These are phyloP conservation scores for Monilinia fructicola DNA, from an alignment of 2,329 filamentous ascomycete genomes.

Conservation along the genomic window DNA sequence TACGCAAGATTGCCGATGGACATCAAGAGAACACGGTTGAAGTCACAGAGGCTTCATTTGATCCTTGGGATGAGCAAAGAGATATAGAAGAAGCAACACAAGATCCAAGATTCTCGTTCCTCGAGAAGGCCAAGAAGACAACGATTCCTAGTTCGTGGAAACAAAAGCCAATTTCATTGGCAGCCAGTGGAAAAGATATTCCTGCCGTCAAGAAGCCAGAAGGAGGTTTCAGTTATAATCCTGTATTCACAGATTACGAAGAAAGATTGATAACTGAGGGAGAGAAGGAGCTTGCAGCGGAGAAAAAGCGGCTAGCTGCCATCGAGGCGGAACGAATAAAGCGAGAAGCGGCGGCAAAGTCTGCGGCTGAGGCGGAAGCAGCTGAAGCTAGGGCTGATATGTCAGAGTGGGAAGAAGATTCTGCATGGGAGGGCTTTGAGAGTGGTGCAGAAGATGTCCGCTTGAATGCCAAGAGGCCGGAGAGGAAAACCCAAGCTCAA, in stretches of 20 bases:
- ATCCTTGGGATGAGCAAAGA: conserved; percentile 69
- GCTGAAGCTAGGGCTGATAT: conserved; percentile 65
- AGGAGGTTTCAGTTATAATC: conserved; percentile 90
- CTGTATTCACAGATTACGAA: conserved; percentile 82
- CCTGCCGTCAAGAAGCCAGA: conserved; percentile 77
- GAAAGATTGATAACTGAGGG: conserved; percentile 72
- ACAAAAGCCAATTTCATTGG: conserved; percentile 74
- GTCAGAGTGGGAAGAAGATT: conserved; percentile 80
- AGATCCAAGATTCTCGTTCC: conserved; percentile 60
- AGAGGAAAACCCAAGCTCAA: conserved; percentile 82
- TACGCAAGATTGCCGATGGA: conserved; percentile 78
- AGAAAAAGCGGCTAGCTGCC: conserved; percentile 69
- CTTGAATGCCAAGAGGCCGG: conserved; percentile 69
- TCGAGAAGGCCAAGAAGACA: conserved; percentile 64
- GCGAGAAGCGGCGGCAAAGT: conserved; percentile 65
- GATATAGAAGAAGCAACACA: conserved; percentile 47
- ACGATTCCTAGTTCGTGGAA: conserved; percentile 75
- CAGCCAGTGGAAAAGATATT: conserved; percentile 76
- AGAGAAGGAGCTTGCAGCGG: conserved; percentile 73
- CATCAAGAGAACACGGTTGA: conserved; percentile 47
- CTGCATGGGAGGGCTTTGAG: conserved; percentile 86
- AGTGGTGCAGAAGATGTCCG: conserved; percentile 71
- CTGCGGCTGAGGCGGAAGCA: conserved; percentile 72
- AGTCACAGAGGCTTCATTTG: conserved; percentile 65
- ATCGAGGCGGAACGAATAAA: conserved; percentile 66